phyloP scores from a whole-genome alignment of 306 rosid genomes.

The Begonia fuchsioides region DNA sequence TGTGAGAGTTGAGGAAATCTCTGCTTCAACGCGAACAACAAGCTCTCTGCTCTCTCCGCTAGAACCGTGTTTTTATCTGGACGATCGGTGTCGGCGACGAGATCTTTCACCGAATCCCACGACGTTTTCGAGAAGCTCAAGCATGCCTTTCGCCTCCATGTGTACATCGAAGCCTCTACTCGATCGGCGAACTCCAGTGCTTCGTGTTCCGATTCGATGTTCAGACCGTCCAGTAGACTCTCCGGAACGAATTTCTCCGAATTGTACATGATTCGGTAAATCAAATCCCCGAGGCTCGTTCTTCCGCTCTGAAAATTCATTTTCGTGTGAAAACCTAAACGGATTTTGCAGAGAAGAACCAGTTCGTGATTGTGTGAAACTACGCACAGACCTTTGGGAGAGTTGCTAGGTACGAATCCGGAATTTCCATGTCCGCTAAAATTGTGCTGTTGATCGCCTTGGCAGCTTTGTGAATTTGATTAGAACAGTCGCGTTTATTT shows the following conservation, averaged over 20 bases:
- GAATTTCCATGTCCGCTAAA: constrained; percentile 90
- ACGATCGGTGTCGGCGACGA: constrained; percentile 45
- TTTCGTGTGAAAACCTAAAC: background rate
- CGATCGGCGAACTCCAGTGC: constrained; percentile 79
- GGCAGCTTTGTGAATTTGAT: constrained; percentile 92
- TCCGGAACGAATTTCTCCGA: constrained; percentile 64
- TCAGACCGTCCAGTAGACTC: constrained; percentile 45
- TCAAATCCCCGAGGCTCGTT: constrained; percentile 61
- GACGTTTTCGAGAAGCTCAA: constrained; percentile 70
- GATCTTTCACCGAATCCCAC: constrained; percentile 77
- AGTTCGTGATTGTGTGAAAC: background rate
- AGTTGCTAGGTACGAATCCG: constrained; percentile 53
- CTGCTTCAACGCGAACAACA: constrained; percentile 67
- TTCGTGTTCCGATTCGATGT: constrained; percentile 72
- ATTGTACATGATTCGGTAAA: constrained; percentile 47
- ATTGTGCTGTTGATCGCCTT: constrained; percentile 84
- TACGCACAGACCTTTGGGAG: constrained; percentile 63
- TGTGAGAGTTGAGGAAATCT: constrained; percentile 87
- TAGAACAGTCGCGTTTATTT: constrained; percentile 63
- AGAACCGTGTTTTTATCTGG: constrained; percentile 59
- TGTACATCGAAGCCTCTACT: constrained; percentile 86
- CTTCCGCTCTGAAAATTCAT: constrained; percentile 51
- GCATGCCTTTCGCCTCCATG: constrained; percentile 93
- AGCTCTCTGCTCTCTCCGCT: constrained; percentile 75
- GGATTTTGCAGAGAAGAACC: constrained; percentile 6